These are phyloP conservation scores for Soucietia sequanensis DNA, from an alignment of 805 yeast species.

Conservation along the genomic window DNA sequence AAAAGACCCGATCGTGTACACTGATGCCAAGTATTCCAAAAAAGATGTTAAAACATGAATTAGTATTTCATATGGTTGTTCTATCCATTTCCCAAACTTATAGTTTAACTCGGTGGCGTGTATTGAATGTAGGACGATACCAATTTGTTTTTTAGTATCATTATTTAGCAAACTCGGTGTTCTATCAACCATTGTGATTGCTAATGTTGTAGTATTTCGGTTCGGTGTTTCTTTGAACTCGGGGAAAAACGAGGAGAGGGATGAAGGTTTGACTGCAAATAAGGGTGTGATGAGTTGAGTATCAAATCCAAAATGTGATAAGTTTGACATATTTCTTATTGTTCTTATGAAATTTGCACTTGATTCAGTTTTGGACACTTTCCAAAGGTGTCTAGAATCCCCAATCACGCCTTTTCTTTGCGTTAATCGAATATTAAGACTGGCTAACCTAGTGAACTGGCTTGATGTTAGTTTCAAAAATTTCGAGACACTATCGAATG, in stretches of 20 bases:
- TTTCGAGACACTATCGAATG: conserved; percentile 8
- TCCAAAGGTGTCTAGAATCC: conserved; percentile 2
- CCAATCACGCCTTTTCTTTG: conserved; percentile 4
- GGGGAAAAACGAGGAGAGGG: background rate
- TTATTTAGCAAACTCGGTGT: conserved; percentile 1
- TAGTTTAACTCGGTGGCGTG: conserved; percentile 14
- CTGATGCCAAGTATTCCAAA: conserved; percentile 10
- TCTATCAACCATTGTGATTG: background rate
- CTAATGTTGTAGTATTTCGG: background rate
- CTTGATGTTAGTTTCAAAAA: conserved; percentile 5
- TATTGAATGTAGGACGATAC: conserved; percentile 10
- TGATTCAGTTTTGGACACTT: background rate
- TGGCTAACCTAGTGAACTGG: conserved; percentile 3
- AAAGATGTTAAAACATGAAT: conserved; percentile 17
- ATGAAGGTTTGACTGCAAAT: background rate
- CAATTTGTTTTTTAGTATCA: conserved; percentile 10
- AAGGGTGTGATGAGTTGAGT: background rate
- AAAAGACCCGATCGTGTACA: background rate
- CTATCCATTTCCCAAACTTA: conserved; percentile 28
- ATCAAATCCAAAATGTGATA: conserved; percentile 2
- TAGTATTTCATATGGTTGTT: conserved; percentile 23
- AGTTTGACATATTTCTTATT: background rate
- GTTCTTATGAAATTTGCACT: background rate
- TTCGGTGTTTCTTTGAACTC: background rate
- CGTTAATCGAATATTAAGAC: conserved; percentile 8